These are phyloP conservation scores for Carex littledalei DNA, from an alignment of 176 grass and related monocot species.

Conservation along the genomic window DNA sequence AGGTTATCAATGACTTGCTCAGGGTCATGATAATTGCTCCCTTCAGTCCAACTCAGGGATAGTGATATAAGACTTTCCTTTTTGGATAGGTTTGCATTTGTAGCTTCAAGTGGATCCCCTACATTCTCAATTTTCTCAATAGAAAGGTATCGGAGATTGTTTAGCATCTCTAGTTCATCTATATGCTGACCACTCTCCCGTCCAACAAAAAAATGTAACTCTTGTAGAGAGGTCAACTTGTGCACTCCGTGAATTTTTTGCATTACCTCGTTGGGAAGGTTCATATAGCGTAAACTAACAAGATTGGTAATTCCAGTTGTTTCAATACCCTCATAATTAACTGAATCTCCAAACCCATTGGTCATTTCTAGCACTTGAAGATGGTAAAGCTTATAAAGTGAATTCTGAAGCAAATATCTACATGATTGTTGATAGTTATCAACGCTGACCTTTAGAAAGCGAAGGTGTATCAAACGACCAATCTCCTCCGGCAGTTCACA, in stretches of 20 bases:
- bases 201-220: not conserved
- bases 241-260: not conserved
- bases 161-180: slow-evolving; percentile 15
- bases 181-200: not conserved
- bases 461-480: slow-evolving; percentile 21
- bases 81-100: slow-evolving; percentile 1
- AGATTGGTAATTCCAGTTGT: not conserved
- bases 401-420: not conserved
- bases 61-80: slow-evolving; percentile 7
- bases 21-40: too few relatives aligned
- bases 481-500: not conserved
- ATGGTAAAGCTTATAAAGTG: slow-evolving; percentile 11
- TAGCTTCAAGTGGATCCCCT: not conserved
- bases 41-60: too few relatives aligned
- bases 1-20: too few relatives aligned
- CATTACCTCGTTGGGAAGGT: not conserved
- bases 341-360: too few relatives aligned
- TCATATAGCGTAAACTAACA: slow-evolving; percentile 1
- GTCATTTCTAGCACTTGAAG: not conserved
- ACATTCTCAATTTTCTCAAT: slow-evolving; percentile 7
- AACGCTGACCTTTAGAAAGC: not conserved
- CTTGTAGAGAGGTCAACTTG: slow-evolving; percentile 6
- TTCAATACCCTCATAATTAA: not conserved
- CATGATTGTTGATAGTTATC: too few relatives aligned
- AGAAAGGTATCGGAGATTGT: not conserved